Evolutionary conservation across 2,329 filamentous ascomycete species (phyloP).

Genomic region (Pseudogymnoascus sp.): DNA sequence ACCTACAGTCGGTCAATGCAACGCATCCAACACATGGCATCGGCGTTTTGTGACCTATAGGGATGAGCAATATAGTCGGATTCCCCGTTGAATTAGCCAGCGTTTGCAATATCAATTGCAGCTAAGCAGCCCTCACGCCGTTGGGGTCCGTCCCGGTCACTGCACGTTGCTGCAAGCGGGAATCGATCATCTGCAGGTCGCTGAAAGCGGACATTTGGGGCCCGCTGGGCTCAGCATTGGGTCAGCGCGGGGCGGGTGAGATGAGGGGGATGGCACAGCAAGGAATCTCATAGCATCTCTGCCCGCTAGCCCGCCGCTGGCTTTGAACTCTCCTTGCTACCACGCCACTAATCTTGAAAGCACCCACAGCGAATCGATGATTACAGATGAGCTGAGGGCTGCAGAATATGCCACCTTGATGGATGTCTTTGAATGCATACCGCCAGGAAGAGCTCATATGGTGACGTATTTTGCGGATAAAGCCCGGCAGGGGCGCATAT

Average conservation of each 20-base stretch:
- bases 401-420: neutral
- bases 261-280: neutral
- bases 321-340: neutral
- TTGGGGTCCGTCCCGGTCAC: neutral
- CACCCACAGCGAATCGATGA: neutral
- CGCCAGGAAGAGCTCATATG: slow-evolving; percentile 1
- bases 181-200: slow-evolving; percentile 4
- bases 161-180: slow-evolving; percentile 6
- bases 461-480: slow-evolving; percentile 2
- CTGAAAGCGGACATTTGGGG: neutral
- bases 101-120: neutral
- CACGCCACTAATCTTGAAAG: neutral
- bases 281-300: neutral
- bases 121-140: neutral
- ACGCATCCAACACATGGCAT: slow-evolving; percentile 5
- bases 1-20: slow-evolving; percentile 9
- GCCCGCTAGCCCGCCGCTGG: neutral
- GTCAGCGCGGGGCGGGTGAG: neutral
- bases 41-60: neutral
- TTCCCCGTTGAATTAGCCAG: neutral
- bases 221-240: neutral
- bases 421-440: neutral
- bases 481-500: neutral
- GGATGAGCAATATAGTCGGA: neutral
- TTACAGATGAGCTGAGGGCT: neutral